Base-by-base conservation (phyloP, 495 filamentous ascomycete genomes). In the Rhypophila decipiens region DNA sequence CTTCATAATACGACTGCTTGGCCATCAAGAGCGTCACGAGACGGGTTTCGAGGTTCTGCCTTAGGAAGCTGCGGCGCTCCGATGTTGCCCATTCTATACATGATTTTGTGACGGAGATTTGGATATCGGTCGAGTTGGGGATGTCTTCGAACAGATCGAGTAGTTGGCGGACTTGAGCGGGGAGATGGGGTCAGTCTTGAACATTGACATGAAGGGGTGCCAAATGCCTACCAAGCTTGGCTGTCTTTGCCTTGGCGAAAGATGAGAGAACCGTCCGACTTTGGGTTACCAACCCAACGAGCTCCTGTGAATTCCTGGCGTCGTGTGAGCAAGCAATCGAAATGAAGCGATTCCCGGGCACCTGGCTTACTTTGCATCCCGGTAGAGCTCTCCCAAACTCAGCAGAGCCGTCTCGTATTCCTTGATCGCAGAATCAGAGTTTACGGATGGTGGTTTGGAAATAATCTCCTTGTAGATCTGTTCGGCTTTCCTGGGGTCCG, bases 31-130 rank as follows among this genome's bases (percentile, higher is more conserved):
- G 83, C 23, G 80, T 76, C 46, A 97, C 90, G 39, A 99, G 83
- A 47, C 93, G 86, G 46, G 90, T 94, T 75, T 99, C 89, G 64
- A 99, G 88, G 69, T 91, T 93, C 73, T 99, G 93, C 44, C 93
- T 90, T 40, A 97, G 81, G 78, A 99, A 99, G 37, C 87, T 85
- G 51, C 91, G 85, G 42, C 87, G 83, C 69, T 96, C 90, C 33
- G 88, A 84, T 47, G 91, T 84, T 35, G 93, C 93, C 93, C 93
- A 99, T 76, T 97, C 93, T 77, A 99, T 97, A 74, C 90, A 96
- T 59, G 90, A 95, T 68, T 91, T 90, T 52, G 94, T 97, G 53
- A 95, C 86, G 65, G 85, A 71, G 57, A 90, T 85, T 71, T 97
- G 93, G 67, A 87, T 87, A 54, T 96, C 91, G 67, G 85, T 80